Evolutionary conservation across 495 filamentous ascomycete species (phyloP).

Genomic region (Gamarada debralockiae): DNA sequence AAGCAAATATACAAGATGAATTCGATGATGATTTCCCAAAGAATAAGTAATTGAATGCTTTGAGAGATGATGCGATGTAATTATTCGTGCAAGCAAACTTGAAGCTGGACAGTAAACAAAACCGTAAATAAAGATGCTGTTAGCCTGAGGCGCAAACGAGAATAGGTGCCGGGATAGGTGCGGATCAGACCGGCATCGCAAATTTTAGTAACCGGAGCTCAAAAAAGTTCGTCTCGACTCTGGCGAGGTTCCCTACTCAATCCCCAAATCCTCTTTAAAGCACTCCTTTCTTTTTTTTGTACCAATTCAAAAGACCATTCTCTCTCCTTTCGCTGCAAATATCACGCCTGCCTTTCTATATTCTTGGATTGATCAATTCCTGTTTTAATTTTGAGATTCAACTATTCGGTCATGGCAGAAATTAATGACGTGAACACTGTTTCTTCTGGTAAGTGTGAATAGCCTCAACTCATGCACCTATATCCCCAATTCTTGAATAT

Average conservation of each 20-base stretch:
- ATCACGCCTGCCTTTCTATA: background rate
- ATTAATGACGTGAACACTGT: conserved; percentile 1
- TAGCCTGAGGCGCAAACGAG: too few species aligned
- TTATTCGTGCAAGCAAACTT: background rate
- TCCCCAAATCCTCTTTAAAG: background rate
- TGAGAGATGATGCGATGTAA: background rate
- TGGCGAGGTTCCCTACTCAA: background rate
- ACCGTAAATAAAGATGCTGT: too few species aligned
- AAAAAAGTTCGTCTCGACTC: too few species aligned
- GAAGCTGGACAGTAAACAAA: conserved; percentile 6
- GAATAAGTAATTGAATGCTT: background rate
- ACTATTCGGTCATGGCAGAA: background rate
- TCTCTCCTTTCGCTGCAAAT: background rate
- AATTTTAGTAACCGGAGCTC: background rate
- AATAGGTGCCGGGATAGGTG: too few species aligned
- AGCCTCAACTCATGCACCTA: background rate
- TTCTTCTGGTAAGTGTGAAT: conserved; percentile 2
- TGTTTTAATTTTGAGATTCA: background rate
- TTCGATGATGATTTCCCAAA: background rate
- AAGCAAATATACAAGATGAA: background rate
- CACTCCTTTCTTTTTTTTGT: background rate
- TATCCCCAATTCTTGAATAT: background rate
- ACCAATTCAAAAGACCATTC: background rate
- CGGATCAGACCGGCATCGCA: too few species aligned
- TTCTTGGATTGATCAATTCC: background rate